These are phyloP conservation scores for Rhododendron ferrugineum DNA, from an alignment of 148 eudicot species.

Conservation along the genomic window DNA sequence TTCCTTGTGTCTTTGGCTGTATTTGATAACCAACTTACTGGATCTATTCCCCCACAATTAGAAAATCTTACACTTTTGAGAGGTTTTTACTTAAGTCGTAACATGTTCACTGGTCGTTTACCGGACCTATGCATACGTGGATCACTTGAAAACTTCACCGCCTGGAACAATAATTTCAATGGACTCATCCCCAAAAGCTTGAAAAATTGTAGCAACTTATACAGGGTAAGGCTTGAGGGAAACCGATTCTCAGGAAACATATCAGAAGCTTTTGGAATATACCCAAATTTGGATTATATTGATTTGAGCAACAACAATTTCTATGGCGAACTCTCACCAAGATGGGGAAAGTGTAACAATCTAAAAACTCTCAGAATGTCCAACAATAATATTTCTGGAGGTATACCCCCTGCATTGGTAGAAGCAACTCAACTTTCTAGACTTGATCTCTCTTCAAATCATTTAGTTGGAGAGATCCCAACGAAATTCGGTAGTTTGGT, in stretches of 20 bases:
- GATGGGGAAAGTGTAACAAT: background rate
- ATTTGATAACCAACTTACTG: constrained; percentile 16
- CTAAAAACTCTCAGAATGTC: constrained; percentile 7
- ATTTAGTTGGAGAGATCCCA: constrained; percentile 21
- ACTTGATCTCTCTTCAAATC: constrained; percentile 24
- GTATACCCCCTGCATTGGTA: constrained; percentile 7
- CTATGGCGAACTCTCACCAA: background rate
- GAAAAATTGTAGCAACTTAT: background rate
- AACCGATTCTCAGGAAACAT: no score
- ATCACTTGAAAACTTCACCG: background rate
- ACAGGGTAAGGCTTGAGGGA: no score
- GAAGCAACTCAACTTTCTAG: background rate
- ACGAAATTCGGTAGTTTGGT: constrained; percentile 4
- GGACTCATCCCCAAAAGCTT: constrained; percentile 28
- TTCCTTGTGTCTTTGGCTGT: constrained; percentile 24
- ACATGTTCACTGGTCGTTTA: background rate
- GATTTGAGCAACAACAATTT: constrained; percentile 7
- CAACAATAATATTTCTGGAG: constrained; percentile 18
- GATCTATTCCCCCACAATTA: constrained; percentile 8
- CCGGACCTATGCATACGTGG: background rate
- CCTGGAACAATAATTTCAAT: constrained; percentile 6
- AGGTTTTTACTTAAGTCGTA: background rate
- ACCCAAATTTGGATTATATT: constrained; percentile 17
- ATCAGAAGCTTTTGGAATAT: no score
- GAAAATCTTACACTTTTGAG: constrained; percentile 28